Evolutionary conservation across 208 protist genomes (phyloP), one percentile per base, ranked within the genome.

Genomic region (Tritrichomonas foetus): DNA sequence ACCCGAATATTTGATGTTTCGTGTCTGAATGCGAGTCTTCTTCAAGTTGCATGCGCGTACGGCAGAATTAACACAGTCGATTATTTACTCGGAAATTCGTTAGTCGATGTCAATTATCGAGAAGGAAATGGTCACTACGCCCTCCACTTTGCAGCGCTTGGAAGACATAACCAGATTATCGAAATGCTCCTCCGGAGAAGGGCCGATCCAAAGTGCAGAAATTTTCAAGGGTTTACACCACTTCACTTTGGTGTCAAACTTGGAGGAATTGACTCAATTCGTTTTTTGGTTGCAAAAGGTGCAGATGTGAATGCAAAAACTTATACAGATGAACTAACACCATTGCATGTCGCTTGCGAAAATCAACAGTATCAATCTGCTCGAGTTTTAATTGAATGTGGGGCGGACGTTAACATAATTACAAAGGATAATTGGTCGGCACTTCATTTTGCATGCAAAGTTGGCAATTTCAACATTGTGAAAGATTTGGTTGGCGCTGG

Each of bases 151-250:
- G 74, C 74, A n/a, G 74, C 74, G 3, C 36, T 82, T 27, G 74
- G 74, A 47, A 30, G 74, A 47, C 74, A 82, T 25, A 82, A 82
- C 50, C 74, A 82, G 30, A 82, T 82, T 27, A 39, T 82, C n/a
- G 74, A 82, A 50, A 82, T 82, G 74, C 74, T 82, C 27, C 5
- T 82, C 30, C 74, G 74, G 30, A 82, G 74, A 82, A 82, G 50
- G 41, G 74, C 74, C 27, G 41, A 82, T 50, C 74, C 74, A 44
- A 44, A 82, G 3, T 82, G 74, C 36, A 44, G 41, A 14, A 82
- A 82, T 41, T 82, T 82, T 39, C 74, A 82, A 82, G 74, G 74
- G 30, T 82, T 82, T 27, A 82, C 74, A 30, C 74, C 74, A n/a
- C 74, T 82, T 1, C 74, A 82, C 39, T 82, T 82, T 41, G 74